These are phyloP conservation scores for Phytophthora cajani DNA, from an alignment of 352 stramenopile species.

Conservation along the genomic window DNA sequence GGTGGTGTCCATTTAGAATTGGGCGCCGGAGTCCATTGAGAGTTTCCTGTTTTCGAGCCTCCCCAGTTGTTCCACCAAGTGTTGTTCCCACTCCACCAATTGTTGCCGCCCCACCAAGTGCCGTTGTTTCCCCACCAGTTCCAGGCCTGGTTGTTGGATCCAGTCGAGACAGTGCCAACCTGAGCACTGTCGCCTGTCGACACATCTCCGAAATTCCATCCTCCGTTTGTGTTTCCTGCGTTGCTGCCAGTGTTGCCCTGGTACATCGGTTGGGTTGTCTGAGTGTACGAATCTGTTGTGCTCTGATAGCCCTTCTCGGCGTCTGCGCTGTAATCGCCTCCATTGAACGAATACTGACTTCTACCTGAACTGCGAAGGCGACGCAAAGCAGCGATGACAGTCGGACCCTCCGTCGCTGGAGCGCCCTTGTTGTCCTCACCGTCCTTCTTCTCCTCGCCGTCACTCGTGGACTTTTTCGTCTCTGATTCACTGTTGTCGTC, in stretches of 20 bases:
- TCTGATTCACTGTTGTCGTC: constrained; percentile 8
- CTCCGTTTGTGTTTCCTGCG: constrained; percentile 26
- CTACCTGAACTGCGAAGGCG: constrained; percentile 22
- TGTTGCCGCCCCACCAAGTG: constrained; percentile 15
- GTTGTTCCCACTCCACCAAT: background rate
- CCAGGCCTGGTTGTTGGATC: constrained; percentile 15
- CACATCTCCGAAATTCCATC: constrained; percentile 39
- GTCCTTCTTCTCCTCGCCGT: background rate
- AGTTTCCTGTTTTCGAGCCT: constrained; percentile 1
- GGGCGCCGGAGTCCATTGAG: constrained; percentile 1
- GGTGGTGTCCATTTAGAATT: constrained; percentile 1
- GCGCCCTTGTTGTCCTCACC: constrained; percentile 6
- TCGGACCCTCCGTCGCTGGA: constrained; percentile 6
- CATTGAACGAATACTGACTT: constrained; percentile 25
- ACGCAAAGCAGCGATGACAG: constrained; percentile 11
- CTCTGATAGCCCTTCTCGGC: constrained; percentile 12
- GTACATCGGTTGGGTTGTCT: constrained; percentile 10
- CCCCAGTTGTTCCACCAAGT: constrained; percentile 2
- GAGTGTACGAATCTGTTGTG: constrained; percentile 1
- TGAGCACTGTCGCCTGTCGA: constrained; percentile 24
- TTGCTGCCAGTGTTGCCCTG: constrained; percentile 28
- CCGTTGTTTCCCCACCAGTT: constrained; percentile 27
- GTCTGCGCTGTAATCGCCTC: constrained; percentile 24
- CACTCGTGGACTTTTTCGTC: constrained; percentile 3
- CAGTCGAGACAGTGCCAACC: constrained; percentile 19